Conservation (phyloP, 148 eudicot species). For the Chenopodium suecicum region DNA sequence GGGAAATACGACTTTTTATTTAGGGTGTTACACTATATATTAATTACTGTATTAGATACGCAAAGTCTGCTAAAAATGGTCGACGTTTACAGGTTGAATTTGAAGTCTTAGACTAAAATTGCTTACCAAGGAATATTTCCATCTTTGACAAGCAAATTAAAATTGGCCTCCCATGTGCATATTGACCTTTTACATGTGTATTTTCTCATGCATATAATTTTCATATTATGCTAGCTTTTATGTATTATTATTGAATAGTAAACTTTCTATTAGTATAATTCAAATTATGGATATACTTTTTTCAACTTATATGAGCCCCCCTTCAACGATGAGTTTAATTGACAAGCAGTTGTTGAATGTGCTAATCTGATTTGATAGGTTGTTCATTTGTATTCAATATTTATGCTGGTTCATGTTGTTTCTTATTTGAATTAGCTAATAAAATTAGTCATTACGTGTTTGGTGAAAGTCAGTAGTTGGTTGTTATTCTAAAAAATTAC, state of each 20-base stretch:
- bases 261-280: background rate
- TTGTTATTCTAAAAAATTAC: no score
- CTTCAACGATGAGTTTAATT: no score
- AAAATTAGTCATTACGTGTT: no score
- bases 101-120: slow-evolving; percentile 5
- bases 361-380: background rate
- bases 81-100: background rate
- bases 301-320: no score
- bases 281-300: background rate
- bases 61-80: background rate
- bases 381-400: no score
- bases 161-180: slow-evolving; percentile 28
- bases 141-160: slow-evolving; percentile 19
- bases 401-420: background rate
- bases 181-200: slow-evolving; percentile 9
- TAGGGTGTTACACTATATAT: no score
- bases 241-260: background rate
- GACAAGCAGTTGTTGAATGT: background rate
- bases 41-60: background rate
- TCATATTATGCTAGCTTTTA: background rate
- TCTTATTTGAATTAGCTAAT: background rate
- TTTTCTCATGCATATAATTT: background rate
- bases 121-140: background rate
- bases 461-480: background rate
- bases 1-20: no score